Evolutionary conservation across 768 basidiomycete genomes (phyloP).

Genomic region (Baorangia bicolor): DNA sequence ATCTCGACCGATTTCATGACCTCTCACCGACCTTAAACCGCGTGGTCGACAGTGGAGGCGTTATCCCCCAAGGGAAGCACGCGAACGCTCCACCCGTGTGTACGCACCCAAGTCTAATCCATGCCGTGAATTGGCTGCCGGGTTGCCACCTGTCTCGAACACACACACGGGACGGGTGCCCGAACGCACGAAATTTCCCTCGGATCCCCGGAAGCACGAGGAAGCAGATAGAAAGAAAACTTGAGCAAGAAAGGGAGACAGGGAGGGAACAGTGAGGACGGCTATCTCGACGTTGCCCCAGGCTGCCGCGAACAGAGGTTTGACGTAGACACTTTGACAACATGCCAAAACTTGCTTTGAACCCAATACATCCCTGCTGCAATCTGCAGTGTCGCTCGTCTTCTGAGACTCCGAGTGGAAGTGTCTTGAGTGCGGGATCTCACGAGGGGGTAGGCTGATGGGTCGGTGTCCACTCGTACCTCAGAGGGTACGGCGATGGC

Average conservation of each 20-base stretch:
- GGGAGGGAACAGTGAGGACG: background rate
- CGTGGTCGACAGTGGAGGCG: background rate
- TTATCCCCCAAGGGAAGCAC: background rate
- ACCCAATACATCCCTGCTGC: too few species aligned
- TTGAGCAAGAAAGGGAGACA: background rate
- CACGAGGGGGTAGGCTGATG: background rate
- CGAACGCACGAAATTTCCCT: background rate
- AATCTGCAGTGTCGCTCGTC: too few species aligned
- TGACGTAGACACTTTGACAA: background rate
- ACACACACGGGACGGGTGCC: constrained; percentile 1
- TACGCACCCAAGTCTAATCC: constrained; percentile 8
- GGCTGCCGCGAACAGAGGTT: background rate
- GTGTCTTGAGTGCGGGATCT: background rate
- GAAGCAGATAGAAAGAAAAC: background rate
- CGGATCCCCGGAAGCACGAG: background rate
- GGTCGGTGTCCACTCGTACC: too few species aligned
- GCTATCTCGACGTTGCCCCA: background rate
- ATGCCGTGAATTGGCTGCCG: background rate
- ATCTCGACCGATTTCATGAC: background rate
- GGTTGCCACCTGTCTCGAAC: background rate
- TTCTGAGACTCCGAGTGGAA: background rate
- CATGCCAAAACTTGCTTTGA: background rate
- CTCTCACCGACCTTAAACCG: constrained; percentile 1
- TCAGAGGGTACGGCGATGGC: too few species aligned
- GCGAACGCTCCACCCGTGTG: background rate